These are phyloP conservation scores for Lactuca sativa DNA, from an alignment of 129 eudicot species.

Conservation along the genomic window DNA sequence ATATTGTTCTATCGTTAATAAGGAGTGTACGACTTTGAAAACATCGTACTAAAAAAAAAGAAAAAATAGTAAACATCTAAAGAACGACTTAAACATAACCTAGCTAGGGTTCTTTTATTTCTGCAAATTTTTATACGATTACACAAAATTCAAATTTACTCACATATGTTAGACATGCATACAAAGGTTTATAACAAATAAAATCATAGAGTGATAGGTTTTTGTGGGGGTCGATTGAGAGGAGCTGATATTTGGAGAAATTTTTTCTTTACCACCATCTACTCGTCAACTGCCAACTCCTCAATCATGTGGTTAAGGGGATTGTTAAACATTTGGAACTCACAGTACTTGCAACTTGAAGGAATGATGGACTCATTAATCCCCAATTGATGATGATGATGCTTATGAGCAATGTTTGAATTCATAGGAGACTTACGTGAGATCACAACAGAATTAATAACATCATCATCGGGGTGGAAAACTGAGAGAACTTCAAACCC, in stretches of 20 bases:
- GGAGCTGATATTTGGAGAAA: conserved; percentile 11
- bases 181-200: conserved; percentile 11
- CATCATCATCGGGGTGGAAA: conserved; percentile 88
- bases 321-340: conserved; percentile 46
- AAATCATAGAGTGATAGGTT: not conserved
- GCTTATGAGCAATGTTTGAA: conserved; percentile 22
- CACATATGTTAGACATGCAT: conserved; percentile 29
- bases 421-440: conserved; percentile 42
- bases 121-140: conserved; percentile 11
- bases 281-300: conserved; percentile 61
- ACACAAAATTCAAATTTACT: conserved; percentile 19
- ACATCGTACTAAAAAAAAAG: not conserved
- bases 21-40: conserved; percentile 5
- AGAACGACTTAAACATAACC: conserved; percentile 6
- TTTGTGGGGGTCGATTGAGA: not conserved
- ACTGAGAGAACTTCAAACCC: conserved; percentile 87
- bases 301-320: conserved; percentile 56
- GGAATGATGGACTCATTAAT: conserved; percentile 29
- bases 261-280: conserved; percentile 25
- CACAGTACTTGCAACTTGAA: conserved; percentile 66
- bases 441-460: conserved; percentile 78
- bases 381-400: conserved; percentile 39
- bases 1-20: conserved; percentile 2
- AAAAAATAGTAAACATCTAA: not conserved
- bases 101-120: conserved; percentile 20